phyloP scores from a whole-genome alignment of 257 asterid species.

The Ilex aquifolium region DNA sequence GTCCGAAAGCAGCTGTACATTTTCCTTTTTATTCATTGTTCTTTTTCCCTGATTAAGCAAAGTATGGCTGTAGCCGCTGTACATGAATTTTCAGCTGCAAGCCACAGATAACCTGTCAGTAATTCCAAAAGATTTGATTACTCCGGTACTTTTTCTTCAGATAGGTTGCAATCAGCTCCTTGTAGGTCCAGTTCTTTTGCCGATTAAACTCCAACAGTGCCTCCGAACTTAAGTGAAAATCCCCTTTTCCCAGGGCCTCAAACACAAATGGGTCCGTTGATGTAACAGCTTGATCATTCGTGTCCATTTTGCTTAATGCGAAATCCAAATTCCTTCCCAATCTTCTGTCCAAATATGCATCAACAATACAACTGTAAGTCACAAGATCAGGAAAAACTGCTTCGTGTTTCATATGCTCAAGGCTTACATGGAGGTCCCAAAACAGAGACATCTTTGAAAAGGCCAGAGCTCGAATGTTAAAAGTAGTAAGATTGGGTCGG shows the following conservation, averaged over 20 bases:
- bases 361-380: conserved; percentile 80
- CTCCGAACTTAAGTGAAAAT: conserved; percentile 70
- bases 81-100: too few relatives aligned
- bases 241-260: conserved; percentile 89
- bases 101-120: conserved; percentile 26
- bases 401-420: conserved; percentile 82
- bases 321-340: conserved; percentile 72
- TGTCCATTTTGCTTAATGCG: conserved; percentile 41
- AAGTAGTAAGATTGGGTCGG: conserved; percentile 70
- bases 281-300: conserved; percentile 30
- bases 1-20: too few relatives aligned
- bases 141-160: conserved; percentile 60
- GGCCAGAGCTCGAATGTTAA: conserved; percentile 72
- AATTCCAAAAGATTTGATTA: conserved; percentile 86
- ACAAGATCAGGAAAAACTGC: conserved; percentile 79
- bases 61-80: too few relatives aligned
- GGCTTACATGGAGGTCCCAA: conserved; percentile 88
- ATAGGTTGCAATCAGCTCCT: conserved; percentile 48
- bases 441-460: conserved; percentile 84
- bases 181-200: conserved; percentile 52
- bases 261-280: conserved; percentile 65
- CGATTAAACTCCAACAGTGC: conserved; percentile 41
- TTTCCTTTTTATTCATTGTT: too few relatives aligned
- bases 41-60: too few relatives aligned
- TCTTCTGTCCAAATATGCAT: conserved; percentile 71